Percentiles rank a stretch among this genome's conserved stretches.
These are phyloP conservation scores for Cornus florida DNA, from an alignment of 148 eudicot genomes.

Conservation along the genomic window DNA sequence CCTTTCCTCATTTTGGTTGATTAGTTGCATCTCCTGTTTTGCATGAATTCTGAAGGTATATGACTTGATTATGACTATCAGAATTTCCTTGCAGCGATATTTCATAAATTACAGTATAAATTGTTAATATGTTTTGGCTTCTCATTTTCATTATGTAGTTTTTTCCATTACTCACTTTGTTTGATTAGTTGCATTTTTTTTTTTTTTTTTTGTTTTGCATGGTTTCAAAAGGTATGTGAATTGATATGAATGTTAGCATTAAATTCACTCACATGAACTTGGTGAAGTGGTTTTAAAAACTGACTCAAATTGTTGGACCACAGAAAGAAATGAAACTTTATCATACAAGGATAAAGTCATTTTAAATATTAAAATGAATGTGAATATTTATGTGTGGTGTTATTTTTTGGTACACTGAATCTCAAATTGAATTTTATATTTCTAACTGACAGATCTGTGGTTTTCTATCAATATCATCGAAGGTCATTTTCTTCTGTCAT, in stretches of 20 bases:
- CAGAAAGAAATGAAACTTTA: constrained; percentile 30
- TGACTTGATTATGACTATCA: too few relatives aligned
- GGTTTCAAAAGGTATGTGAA: constrained; percentile 17
- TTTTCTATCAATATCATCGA: neutral
- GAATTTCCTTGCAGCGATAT: too few relatives aligned
- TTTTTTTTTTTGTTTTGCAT: constrained; percentile 27
- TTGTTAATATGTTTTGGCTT: too few relatives aligned
- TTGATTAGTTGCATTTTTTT: constrained; percentile 36
- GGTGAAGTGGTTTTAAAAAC: constrained; percentile 40
- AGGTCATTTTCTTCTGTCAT: neutral
- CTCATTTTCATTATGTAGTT: constrained; percentile 18
- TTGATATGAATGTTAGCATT: constrained; percentile 55
- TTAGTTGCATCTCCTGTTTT: too few relatives aligned
- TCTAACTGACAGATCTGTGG: neutral
- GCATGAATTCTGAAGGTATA: too few relatives aligned
- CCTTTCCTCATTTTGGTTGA: too few relatives aligned
- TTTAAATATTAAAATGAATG: neutral
- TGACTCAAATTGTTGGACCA: constrained; percentile 38
- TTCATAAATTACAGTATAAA: too few relatives aligned
- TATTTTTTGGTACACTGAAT: neutral
- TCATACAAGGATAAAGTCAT: constrained; percentile 6
- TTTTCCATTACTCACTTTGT: constrained; percentile 16
- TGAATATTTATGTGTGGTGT: neutral
- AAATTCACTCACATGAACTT: constrained; percentile 73
- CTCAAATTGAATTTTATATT: constrained; percentile 2